phyloP scores from a whole-genome alignment of 2,329 filamentous ascomycete genomes.

The Cladosporium sp. region DNA sequence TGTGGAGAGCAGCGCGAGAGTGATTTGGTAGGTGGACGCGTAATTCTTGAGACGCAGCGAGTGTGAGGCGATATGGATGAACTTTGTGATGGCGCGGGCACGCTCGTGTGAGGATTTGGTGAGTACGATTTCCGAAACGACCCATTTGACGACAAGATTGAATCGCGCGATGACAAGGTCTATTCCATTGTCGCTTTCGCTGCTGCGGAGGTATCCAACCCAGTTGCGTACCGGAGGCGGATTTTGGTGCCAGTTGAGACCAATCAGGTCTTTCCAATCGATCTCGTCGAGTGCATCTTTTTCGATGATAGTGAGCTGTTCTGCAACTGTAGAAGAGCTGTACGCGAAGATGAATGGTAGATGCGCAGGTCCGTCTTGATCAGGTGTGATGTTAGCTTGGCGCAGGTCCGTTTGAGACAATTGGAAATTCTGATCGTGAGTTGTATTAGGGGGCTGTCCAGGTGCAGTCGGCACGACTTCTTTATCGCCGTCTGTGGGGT shows the following conservation, averaged over 20 bases:
- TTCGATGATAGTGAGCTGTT: constrained; percentile 80
- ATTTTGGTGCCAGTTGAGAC: constrained; percentile 74
- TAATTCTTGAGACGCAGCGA: constrained; percentile 75
- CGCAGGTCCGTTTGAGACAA: constrained; percentile 1
- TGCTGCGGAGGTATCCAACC: constrained; percentile 71
- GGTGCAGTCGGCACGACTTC: background rate
- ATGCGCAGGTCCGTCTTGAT: constrained; percentile 42
- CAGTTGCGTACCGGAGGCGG: constrained; percentile 48
- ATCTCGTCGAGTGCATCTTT: constrained; percentile 82
- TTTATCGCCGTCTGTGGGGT: background rate
- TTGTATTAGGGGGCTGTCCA: background rate
- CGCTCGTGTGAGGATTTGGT: constrained; percentile 68
- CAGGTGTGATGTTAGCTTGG: background rate
- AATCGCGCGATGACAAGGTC: constrained; percentile 82
- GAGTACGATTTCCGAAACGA: constrained; percentile 71
- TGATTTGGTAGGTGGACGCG: constrained; percentile 76
- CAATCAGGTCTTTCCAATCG: constrained; percentile 81
- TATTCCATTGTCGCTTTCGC: constrained; percentile 53
- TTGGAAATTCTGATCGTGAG: background rate
- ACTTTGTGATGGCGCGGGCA: constrained; percentile 72
- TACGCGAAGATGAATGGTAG: constrained; percentile 77
- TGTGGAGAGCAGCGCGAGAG: constrained; percentile 69
- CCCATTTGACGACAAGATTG: constrained; percentile 86
- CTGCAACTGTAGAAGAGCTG: constrained; percentile 70
- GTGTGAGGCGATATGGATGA: constrained; percentile 73